A percentile compares a stretch with the other conserved stretches of the same genome.
Evolutionary conservation across 2,329 filamentous ascomycete species (phyloP).

Genomic region (Pyrenochaeta sp.): DNA sequence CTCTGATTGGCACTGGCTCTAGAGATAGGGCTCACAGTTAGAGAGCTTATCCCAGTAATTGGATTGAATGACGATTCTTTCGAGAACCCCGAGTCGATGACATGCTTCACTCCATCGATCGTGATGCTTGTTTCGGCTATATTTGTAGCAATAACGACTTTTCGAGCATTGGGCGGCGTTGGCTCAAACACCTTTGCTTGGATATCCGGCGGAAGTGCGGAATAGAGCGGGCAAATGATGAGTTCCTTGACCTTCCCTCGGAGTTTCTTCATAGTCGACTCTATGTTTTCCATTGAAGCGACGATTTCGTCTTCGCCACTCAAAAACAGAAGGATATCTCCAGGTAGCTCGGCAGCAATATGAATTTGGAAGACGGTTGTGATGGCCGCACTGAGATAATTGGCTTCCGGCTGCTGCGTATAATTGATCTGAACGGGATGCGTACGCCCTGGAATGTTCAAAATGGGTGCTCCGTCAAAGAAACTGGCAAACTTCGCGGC

Average conservation of each 20-base stretch:
- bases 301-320: slow-evolving; percentile 98
- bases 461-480: slow-evolving; percentile 91
- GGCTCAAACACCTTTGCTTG: slow-evolving; percentile 96
- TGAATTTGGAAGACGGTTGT: slow-evolving; percentile 97
- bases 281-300: slow-evolving; percentile 80
- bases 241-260: slow-evolving; percentile 86
- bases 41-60: slow-evolving; percentile 87
- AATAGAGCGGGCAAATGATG: slow-evolving; percentile 92
- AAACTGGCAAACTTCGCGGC: slow-evolving; percentile 91
- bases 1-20: slow-evolving; percentile 92
- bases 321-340: slow-evolving; percentile 93
- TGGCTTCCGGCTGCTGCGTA: slow-evolving; percentile 88
- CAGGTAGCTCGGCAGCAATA: slow-evolving; percentile 69
- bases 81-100: slow-evolving; percentile 93
- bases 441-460: slow-evolving; percentile 89
- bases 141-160: slow-evolving; percentile 94
- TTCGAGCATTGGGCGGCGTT: slow-evolving; percentile 82
- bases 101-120: slow-evolving; percentile 94
- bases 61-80: slow-evolving; percentile 97
- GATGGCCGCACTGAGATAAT: slow-evolving; percentile 89
- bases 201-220: slow-evolving; percentile 87
- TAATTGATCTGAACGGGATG: slow-evolving; percentile 94
- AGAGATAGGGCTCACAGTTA: slow-evolving; percentile 91
- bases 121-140: slow-evolving; percentile 97
- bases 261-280: slow-evolving; percentile 86